Percentiles rank a stretch among this genome's conserved stretches.
phyloP scores from a whole-genome alignment of 345 rosid species.

The Bruguiera sexangula region DNA sequence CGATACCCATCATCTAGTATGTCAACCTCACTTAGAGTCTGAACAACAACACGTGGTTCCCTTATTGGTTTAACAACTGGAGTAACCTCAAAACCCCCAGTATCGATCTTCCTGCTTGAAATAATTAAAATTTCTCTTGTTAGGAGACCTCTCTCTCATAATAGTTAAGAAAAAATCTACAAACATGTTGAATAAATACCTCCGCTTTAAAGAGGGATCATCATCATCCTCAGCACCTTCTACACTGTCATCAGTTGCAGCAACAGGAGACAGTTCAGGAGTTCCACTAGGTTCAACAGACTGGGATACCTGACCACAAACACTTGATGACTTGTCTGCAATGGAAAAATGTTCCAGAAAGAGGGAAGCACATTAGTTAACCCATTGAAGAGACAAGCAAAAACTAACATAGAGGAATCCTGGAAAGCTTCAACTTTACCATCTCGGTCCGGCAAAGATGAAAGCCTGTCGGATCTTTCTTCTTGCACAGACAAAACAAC shows the following conservation, averaged over 20 bases:
- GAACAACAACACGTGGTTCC: constrained; percentile 98
- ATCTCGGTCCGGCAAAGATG: constrained; percentile 48
- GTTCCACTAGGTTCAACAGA: constrained; percentile 46
- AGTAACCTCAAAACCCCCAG: constrained; percentile 63
- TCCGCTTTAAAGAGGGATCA: constrained; percentile 74
- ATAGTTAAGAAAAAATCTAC: constrained; percentile 11
- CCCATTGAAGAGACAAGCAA: not conserved
- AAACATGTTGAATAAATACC: constrained; percentile 43
- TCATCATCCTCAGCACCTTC: constrained; percentile 75
- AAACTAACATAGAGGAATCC: constrained; percentile 6
- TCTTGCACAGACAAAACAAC: constrained; percentile 63
- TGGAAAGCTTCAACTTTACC: constrained; percentile 38
- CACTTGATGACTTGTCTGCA: constrained; percentile 58
- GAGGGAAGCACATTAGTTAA: constrained; percentile 18
- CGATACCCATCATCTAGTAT: constrained; percentile 95
- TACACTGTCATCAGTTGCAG: constrained; percentile 51
- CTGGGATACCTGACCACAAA: constrained; percentile 46
- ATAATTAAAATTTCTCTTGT: constrained; percentile 11
- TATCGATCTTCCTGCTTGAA: constrained; percentile 72
- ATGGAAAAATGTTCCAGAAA: constrained; percentile 14
- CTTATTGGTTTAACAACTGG: constrained; percentile 94
- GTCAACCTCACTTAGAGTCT: constrained; percentile 95
- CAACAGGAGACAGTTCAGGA: constrained; percentile 48
- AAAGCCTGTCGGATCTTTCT: constrained; percentile 57
- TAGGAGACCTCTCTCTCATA: constrained; percentile 9